Base-by-base conservation (phyloP, 1,284 basidiomycete genomes). In the Sporisorium exsertum region DNA sequence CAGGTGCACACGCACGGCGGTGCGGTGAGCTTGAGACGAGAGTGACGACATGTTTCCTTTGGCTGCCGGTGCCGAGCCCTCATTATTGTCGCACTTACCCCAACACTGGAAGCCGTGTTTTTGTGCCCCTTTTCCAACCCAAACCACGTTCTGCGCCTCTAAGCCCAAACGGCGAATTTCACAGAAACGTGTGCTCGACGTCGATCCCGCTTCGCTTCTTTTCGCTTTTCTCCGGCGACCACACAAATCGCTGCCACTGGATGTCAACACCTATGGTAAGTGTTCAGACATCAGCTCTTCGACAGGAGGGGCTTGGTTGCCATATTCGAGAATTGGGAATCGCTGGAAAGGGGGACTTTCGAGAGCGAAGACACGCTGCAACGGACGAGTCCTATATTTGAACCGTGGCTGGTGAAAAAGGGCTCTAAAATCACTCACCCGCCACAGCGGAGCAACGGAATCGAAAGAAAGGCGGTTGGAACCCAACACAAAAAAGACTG, bases 1-100 rank as follows among this genome's bases (percentile, higher is more conserved):
- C n/a, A n/a, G n/a, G n/a, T n/a, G 22, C 15, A 26, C 45, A 9
- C 46, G 26, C 8, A 24, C n/a, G 43, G 24, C 22, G 22, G 10
- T 15, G 26, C 32, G 16, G 50, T 32, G 20, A 52, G 20, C 33
- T 53, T 27, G 35, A 40, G 33, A 27, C 24, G 20, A 33, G 10
- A 51, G 53, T 55, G 53, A 55, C 53, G 40, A 55, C 53, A 55
- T 40, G 53, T 55, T 55, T 24, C 43, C 20, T 0, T n/a, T 4
- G 12, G 15, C 18, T 18, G 33, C 35, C 22, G 16, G 47, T 29
- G 47, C 47, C 27, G 47, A 29, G 27, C 7, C 27, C 45, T 10
- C 33, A n/a, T 24, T 37, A 22, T n/a, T 27, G 15, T 5, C 26
- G 20, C 26, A 20, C 20, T 53, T 40, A 26, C 51, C 51, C 51